These are phyloP conservation scores for Annulohypoxylon bovei DNA, from an alignment of 495 filamentous ascomycete genomes.

Conservation along the genomic window DNA sequence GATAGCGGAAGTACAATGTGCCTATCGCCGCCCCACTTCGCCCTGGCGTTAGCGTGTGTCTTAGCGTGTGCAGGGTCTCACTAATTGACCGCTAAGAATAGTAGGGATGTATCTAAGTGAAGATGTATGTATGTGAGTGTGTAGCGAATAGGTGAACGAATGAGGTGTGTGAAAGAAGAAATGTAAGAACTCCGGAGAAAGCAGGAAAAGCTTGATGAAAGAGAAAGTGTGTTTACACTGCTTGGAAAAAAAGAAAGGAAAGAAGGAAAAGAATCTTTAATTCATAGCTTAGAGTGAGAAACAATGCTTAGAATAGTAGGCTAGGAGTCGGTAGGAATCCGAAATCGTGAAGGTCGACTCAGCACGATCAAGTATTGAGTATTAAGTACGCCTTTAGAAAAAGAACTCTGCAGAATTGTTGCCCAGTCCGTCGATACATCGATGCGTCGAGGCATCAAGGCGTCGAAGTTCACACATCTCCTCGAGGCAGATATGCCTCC, in stretches of 20 bases:
- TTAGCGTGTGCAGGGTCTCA: neutral
- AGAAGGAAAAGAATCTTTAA: neutral
- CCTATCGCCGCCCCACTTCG: slow-evolving; percentile 8
- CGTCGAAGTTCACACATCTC: neutral
- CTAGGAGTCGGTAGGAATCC: too few species aligned
- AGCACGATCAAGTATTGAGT: neutral
- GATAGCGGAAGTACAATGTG: slow-evolving; percentile 20
- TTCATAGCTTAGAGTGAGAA: neutral
- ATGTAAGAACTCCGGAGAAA: neutral
- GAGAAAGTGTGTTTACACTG: neutral
- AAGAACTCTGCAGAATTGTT: neutral
- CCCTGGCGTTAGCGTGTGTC: neutral
- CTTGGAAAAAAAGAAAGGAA: neutral
- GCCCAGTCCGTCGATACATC: neutral
- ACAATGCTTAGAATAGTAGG: too few species aligned
- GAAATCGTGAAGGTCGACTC: neutral
- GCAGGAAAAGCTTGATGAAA: neutral
- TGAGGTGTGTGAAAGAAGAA: neutral
- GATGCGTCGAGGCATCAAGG: neutral
- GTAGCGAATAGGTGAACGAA: neutral
- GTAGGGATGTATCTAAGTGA: neutral
- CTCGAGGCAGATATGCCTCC: neutral
- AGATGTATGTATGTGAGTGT: too few species aligned
- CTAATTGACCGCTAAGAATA: neutral
- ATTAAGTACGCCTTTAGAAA: neutral